Base-by-base conservation (phyloP, 2,329 filamentous ascomycete genomes). In the Aspergillus persii region DNA sequence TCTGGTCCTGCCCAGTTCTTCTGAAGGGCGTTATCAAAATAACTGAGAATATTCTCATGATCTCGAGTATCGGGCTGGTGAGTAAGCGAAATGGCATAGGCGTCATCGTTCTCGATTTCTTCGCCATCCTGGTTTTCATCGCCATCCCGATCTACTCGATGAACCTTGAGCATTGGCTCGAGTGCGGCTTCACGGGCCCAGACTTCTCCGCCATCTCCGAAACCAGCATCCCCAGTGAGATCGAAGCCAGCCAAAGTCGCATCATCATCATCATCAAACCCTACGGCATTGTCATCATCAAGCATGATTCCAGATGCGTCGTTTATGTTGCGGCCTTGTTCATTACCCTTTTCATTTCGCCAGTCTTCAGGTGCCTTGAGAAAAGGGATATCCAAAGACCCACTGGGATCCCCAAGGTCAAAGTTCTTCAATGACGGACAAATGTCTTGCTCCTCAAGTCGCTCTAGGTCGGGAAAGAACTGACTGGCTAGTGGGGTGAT, bases 1-100 rank as follows among this genome's bases (percentile, higher is more conserved):
- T 98, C 95, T n/a, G 95, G 94, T 52, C 92, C 96, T 5, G 90
- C 89, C 94, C 95, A 99, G 70, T 97, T 97, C 83, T 96, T 98
- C 73, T 95, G 91, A 48, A 98, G 79, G 2, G 94, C 93, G 70
- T 96, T 92, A 74, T 99, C 95, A 71, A 99, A 99, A 79, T 98
- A 99, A 71, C 91, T 90, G n/a, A 99, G 83, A 59, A 99, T 96
- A 69, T 96, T 94, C 67, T 98, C 92, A 71, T 97, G 92, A 73
- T 89, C 81, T 48, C 77, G 78, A 60, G 91, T 91, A 53, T 83
- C 82, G 56, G 86, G 86, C 54, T 85, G 83, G 66, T 89, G 89
- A 46, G 85, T 86, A 79, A 96, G 86, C n/a, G 90, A 90, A 7
- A 97, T 85, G 27, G 89, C 83, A 71, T 92, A 97, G 63, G 91